Conservation (phyloP, 2,329 filamentous ascomycete species). For the Apiospora phragmitis region DNA sequence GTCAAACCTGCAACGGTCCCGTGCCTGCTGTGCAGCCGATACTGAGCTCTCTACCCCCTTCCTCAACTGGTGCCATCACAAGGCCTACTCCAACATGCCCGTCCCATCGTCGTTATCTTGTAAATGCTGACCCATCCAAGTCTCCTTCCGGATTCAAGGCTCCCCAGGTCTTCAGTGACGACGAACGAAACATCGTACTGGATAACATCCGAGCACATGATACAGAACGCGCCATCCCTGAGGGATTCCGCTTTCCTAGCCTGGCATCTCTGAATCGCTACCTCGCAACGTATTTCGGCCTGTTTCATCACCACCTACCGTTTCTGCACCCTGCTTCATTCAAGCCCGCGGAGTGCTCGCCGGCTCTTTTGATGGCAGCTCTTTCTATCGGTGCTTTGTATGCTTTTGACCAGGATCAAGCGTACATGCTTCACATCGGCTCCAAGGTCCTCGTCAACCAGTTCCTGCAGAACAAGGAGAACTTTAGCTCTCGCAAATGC, state of each 20-base stretch:
- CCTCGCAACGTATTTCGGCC: slow-evolving; percentile 90
- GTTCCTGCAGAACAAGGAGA: slow-evolving; percentile 96
- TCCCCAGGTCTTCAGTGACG: slow-evolving; percentile 80
- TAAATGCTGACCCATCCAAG: slow-evolving; percentile 35
- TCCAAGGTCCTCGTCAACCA: slow-evolving; percentile 97
- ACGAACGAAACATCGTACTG: slow-evolving; percentile 81
- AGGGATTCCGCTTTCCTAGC: slow-evolving; percentile 85
- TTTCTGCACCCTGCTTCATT: slow-evolving; percentile 95
- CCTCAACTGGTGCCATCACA: slow-evolving; percentile 51
- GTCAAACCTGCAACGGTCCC: slow-evolving; percentile 60
- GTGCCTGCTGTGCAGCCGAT: slow-evolving; percentile 70
- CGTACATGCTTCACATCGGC: slow-evolving; percentile 95
- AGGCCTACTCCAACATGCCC: not conserved
- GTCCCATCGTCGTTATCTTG: not conserved
- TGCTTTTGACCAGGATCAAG: slow-evolving; percentile 95
- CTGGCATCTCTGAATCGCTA: slow-evolving; percentile 85
- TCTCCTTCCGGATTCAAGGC: slow-evolving; percentile 69
- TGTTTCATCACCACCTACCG: slow-evolving; percentile 95
- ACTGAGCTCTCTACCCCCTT: slow-evolving; percentile 69
- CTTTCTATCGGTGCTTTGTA: slow-evolving; percentile 95
- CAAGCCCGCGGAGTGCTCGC: slow-evolving; percentile 74
- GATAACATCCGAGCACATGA: slow-evolving; percentile 84
- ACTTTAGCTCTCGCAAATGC: slow-evolving; percentile 96
- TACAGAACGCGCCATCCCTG: slow-evolving; percentile 77
- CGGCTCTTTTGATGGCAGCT: slow-evolving; percentile 83